Conservation (phyloP, 1,139 yeast genomes). For the Geotrichum bryndzae region DNA sequence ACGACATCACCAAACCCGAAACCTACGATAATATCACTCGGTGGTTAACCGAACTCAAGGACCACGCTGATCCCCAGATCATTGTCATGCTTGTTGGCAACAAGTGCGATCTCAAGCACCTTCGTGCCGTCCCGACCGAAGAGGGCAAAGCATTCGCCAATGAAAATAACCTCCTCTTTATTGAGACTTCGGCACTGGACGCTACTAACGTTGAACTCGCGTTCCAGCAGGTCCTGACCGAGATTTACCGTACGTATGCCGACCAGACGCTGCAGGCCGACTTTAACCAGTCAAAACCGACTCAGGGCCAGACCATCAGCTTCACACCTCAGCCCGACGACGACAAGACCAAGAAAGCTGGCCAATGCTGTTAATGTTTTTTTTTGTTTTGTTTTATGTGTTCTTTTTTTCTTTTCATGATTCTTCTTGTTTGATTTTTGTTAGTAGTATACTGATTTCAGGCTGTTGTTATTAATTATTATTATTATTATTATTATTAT, state of each 20-base stretch:
- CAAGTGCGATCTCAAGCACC: slow-evolving; percentile 90
- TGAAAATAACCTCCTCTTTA: slow-evolving; percentile 84
- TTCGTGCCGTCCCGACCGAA: slow-evolving; percentile 95
- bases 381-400: background rate
- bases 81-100: slow-evolving; percentile 95
- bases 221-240: slow-evolving; percentile 84
- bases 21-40: slow-evolving; percentile 89
- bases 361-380: slow-evolving; percentile 39
- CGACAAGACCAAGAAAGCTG: slow-evolving; percentile 62
- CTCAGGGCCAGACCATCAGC: slow-evolving; percentile 81
- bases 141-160: slow-evolving; percentile 93
- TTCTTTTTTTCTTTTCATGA: slow-evolving; percentile 5
- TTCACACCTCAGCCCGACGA: slow-evolving; percentile 93
- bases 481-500: background rate
- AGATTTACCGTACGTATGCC: slow-evolving; percentile 76
- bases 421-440: slow-evolving; percentile 6
- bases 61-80: slow-evolving; percentile 94
- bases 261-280: slow-evolving; percentile 40
- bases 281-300: slow-evolving; percentile 45
- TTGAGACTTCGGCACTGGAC: slow-evolving; percentile 95
- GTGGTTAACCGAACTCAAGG: slow-evolving; percentile 93
- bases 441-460: background rate
- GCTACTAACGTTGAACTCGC: slow-evolving; percentile 93
- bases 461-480: background rate
- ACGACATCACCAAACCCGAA: slow-evolving; percentile 90